Evolutionary conservation across 163 green algal genomes (phyloP), one percentile per base, ranked within the genome.

Genomic region (Volvox carteri): DNA sequence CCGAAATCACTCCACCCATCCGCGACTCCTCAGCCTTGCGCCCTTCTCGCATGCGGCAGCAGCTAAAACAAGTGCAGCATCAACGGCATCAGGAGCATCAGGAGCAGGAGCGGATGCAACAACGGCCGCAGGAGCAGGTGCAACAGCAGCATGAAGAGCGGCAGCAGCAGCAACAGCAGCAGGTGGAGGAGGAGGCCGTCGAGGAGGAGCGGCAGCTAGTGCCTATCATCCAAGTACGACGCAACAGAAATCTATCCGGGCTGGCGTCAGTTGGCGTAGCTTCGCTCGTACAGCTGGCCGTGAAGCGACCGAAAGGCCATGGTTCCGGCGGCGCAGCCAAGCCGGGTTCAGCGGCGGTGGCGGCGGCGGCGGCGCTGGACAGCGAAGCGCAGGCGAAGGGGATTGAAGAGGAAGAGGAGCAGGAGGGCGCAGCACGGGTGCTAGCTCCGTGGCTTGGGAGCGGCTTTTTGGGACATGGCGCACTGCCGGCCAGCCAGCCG

Each of bases 241-340:
- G 33, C 12, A 33, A 75, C 68, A 46, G 50, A 21, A 42, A 58
- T 28, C 50, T 83, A 30, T 74, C 68, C 1, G 48, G 30, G 8
- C 68, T 88, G 0, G 50, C 50, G 30, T 60, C 83, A 0, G 50
- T 88, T 19, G 37, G 28, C 33, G 25, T 83, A 0, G 14, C 81
- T 4, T 78, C 80, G 46, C 80, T 78, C 25, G 62, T 78, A 33
- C 65, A 68, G 62, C 30, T 78, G 18, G 25, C 42, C 28, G 60
- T 23, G 0, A 77, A 75, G 42, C 8, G 79, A 18, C 79, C 44
- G 8, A 78, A 54, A 21, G 41, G 41, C 35, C 65, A 75, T 9
- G 65, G 65, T 18, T 18, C 23, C 70, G 50, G 19, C 52, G 37
- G 28, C 52, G 19, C n/a, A n/a, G n/a, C 52, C 52, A 85, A 39